Conservation (phyloP, 306 rosid genomes). For the Vicia faba region DNA sequence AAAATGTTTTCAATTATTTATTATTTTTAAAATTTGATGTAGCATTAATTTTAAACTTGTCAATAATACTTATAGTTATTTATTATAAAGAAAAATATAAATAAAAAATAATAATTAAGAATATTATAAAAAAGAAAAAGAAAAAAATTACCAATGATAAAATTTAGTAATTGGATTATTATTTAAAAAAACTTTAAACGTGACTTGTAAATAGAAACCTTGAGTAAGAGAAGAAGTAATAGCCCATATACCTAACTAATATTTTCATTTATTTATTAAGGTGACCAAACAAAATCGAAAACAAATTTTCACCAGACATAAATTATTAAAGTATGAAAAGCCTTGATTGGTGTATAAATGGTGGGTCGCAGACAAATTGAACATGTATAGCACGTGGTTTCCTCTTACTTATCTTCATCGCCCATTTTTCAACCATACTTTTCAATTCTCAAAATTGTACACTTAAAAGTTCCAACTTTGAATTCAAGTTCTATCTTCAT, state of each 20-base stretch:
- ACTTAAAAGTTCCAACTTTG: background rate
- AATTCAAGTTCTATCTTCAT: background rate
- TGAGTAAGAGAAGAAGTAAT: background rate
- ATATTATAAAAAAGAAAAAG: too few relatives aligned
- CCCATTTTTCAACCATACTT: conserved; percentile 5
- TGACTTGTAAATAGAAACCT: too few relatives aligned
- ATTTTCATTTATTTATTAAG: too few relatives aligned
- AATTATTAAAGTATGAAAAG: background rate
- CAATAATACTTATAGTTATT: too few relatives aligned
- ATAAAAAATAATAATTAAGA: too few relatives aligned
- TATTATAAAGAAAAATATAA: too few relatives aligned
- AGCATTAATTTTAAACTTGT: too few relatives aligned
- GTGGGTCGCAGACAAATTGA: conserved; percentile 4
- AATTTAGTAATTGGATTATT: too few relatives aligned
- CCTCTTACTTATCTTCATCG: conserved; percentile 20
- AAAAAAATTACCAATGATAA: too few relatives aligned
- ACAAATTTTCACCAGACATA: background rate
- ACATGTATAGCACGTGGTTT: conserved; percentile 6
- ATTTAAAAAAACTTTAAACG: too few relatives aligned
- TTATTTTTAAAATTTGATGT: too few relatives aligned
- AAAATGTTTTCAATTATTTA: too few relatives aligned
- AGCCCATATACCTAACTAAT: background rate
- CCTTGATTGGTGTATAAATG: conserved; percentile 11
- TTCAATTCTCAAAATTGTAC: conserved; percentile 12
- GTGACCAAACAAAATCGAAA: background rate